Evolutionary conservation across 352 stramenopile species (phyloP), one percentile per base, ranked within the genome.

Genomic region (Pythium phragmitis): DNA sequence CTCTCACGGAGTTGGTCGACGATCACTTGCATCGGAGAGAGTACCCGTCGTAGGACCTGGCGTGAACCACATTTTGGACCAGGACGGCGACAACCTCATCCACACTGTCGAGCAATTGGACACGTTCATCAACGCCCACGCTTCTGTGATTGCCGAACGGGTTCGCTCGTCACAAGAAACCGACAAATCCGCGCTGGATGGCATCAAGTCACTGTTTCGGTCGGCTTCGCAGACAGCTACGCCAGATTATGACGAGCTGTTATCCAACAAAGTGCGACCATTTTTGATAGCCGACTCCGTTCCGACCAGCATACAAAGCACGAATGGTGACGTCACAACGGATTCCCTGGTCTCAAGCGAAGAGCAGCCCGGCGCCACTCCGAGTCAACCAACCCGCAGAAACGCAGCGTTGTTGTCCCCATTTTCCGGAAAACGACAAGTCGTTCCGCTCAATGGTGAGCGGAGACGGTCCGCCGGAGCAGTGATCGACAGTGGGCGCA

Each of bases 51-150:
- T 13, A 19, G 60, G 39, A 7, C 28, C 51, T 9, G 19, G 6
- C 17, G 8, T n/a, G 11, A 28, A 55, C 43, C 57, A 39, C 26
- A 23, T 50, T 46, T 8, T 65, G 9, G 56, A 17, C 26, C 16
- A 55, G 26, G 51, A 23, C 4, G 70, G 62, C 4, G 69, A 74
- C 23, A 74, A 61, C 47, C 57, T 78, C 19, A 48, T 82, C 7
- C 72, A 75, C 36, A 64, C 71, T n/a, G 70, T 83, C 6, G 67
- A 80, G 55, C 70, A 75, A 37, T 52, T 83, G 53, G 75, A 83
- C 39, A 71, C 73, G 1, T 46, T 77, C 5, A 77, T 77, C 33
- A 83, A 83, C 42, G 75, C 73, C 14, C 63, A 62, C 28, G 64
- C 68, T 21, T 75, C 68, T 5, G 58, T 67, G 2, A n/a, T 67